Conservation (phyloP, 78 protist genomes). For the Neovahlkampfia damariscottae region DNA sequence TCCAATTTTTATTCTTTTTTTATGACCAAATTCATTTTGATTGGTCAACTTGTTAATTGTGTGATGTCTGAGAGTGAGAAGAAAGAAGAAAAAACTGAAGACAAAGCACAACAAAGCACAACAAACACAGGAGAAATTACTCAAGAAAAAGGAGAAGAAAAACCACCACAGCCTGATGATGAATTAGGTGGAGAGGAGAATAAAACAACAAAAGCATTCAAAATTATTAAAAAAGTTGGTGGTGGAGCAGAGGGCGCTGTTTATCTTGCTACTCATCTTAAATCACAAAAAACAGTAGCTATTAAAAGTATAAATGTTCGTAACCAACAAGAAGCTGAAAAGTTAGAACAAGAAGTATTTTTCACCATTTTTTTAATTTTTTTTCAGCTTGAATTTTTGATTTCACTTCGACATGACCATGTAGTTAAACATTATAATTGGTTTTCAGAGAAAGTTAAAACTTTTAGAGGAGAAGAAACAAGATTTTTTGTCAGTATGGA, state of each 20-base stretch:
- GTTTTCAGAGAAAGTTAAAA: neutral
- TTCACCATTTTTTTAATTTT: neutral
- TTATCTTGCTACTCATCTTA: neutral
- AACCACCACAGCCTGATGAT: too few relatives aligned
- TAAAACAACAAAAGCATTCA: neutral
- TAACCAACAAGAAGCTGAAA: neutral
- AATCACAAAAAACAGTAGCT: neutral
- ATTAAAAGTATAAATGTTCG: neutral
- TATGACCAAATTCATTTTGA: too few relatives aligned
- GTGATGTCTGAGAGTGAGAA: too few relatives aligned
- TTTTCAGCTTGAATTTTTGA: neutral
- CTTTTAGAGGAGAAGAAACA: neutral
- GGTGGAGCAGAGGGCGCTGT: slow-evolving; percentile 5
- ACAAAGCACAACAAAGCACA: too few relatives aligned
- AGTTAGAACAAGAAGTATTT: neutral
- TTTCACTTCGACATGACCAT: neutral
- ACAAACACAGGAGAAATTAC: too few relatives aligned
- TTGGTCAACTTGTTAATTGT: too few relatives aligned
- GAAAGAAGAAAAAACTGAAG: too few relatives aligned
- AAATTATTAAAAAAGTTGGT: neutral
- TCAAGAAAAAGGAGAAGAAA: too few relatives aligned
- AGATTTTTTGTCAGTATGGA: neutral
- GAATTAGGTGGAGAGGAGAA: too few relatives aligned
- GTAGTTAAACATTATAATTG: neutral
- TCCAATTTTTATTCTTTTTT: too few relatives aligned